Conservation (phyloP, 1,284 basidiomycete genomes). For the Pterulicium gracile region DNA sequence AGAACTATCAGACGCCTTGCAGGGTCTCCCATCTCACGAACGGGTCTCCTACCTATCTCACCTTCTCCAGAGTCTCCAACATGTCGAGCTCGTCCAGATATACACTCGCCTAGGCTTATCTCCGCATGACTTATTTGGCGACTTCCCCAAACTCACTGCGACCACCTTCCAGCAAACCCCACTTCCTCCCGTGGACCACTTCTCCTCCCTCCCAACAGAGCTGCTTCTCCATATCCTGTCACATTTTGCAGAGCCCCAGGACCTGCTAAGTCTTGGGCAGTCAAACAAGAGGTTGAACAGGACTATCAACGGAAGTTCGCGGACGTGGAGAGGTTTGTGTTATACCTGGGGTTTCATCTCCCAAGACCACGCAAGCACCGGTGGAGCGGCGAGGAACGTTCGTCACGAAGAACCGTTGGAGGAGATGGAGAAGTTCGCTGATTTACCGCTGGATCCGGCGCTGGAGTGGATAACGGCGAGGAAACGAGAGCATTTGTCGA, state of each 20-base stretch:
- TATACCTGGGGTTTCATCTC: slow-evolving; percentile 65
- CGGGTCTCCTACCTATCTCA: slow-evolving; percentile 1
- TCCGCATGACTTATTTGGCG: too few species aligned
- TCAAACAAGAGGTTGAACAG: slow-evolving; percentile 41
- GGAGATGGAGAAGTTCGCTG: slow-evolving; percentile 22
- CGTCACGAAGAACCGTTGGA: slow-evolving; percentile 16
- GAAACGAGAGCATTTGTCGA: slow-evolving; percentile 19
- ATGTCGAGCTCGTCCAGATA: background rate
- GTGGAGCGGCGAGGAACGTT: background rate
- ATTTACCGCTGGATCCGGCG: slow-evolving; percentile 27
- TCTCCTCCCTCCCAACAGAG: slow-evolving; percentile 76
- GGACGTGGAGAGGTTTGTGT: slow-evolving; percentile 75
- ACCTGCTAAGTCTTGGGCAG: slow-evolving; percentile 60
- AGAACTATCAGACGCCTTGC: background rate
- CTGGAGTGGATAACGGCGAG: slow-evolving; percentile 25
- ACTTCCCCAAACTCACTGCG: too few species aligned
- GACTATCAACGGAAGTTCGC: slow-evolving; percentile 59
- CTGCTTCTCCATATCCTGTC: slow-evolving; percentile 73
- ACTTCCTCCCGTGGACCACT: slow-evolving; percentile 80
- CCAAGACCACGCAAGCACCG: slow-evolving; percentile 31
- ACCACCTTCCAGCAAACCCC: too few species aligned
- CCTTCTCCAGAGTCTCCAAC: background rate
- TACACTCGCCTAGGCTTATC: background rate
- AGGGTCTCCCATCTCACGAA: background rate
- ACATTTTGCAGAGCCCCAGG: slow-evolving; percentile 76